Evolutionary conservation across 768 basidiomycete genomes (phyloP).

Genomic region (Suillus subalutaceus): DNA sequence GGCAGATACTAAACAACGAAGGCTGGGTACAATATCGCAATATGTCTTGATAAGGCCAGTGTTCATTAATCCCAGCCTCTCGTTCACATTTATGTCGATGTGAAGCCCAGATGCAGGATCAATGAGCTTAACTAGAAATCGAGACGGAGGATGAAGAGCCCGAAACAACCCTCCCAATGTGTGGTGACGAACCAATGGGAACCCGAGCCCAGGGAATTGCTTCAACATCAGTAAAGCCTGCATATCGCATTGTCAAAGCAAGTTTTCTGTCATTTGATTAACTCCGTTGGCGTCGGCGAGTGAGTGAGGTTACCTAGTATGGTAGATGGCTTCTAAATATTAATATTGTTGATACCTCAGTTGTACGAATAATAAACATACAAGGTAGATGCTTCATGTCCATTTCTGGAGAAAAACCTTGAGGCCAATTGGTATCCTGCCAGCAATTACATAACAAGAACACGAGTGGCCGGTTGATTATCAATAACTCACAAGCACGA

Average conservation of each 20-base stretch:
- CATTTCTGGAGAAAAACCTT: conserved; percentile 34
- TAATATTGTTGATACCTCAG: neutral
- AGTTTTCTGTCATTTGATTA: conserved; percentile 31
- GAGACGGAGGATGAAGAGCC: conserved; percentile 5
- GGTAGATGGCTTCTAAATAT: conserved; percentile 32
- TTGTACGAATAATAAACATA: conserved; percentile 17
- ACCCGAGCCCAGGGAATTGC: conserved; percentile 40
- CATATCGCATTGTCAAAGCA: conserved; percentile 28
- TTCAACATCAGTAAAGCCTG: conserved; percentile 37
- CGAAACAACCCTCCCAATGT: conserved; percentile 7
- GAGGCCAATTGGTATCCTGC: conserved; percentile 36
- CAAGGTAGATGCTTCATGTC: conserved; percentile 31
- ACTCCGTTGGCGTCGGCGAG: neutral
- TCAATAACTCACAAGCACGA: conserved; percentile 46
- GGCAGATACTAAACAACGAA: conserved; percentile 45
- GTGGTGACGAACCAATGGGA: conserved; percentile 41
- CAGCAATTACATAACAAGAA: conserved; percentile 4
- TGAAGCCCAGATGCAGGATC: conserved; percentile 44
- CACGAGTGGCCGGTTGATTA: neutral
- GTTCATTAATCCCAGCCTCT: conserved; percentile 56
- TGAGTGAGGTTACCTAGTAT: conserved; percentile 26
- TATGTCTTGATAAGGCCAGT: conserved; percentile 55
- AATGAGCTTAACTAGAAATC: conserved; percentile 50
- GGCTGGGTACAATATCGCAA: conserved; percentile 45
- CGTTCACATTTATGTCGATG: conserved; percentile 66